Percentiles rank a stretch among this genome's conserved stretches.
These are phyloP conservation scores for Fusarium subtropicale DNA, from an alignment of 2,329 filamentous ascomycete species.

Conservation along the genomic window DNA sequence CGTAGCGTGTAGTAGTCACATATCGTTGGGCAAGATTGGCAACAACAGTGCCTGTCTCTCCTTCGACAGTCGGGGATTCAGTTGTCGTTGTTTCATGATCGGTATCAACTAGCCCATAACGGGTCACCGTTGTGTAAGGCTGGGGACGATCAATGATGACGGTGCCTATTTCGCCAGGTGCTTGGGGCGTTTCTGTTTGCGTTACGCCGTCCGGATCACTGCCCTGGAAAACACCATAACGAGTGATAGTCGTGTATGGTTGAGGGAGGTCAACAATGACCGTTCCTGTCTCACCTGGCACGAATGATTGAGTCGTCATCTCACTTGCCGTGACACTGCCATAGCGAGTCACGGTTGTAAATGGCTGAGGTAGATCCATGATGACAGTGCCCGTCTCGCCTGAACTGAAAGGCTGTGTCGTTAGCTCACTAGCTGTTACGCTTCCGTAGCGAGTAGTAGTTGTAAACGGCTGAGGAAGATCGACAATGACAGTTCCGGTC, in stretches of 20 bases:
- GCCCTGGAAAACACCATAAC: not conserved
- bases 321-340: not conserved
- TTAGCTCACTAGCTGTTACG: not conserved
- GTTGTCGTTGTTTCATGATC: not conserved
- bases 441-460: not conserved
- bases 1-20: not conserved
- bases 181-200: not conserved
- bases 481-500: not conserved
- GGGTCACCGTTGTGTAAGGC: not conserved
- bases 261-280: not conserved
- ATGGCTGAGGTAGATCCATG: not conserved
- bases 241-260: not conserved
- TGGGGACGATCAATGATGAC: slow-evolving; percentile 1
- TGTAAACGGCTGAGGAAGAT: not conserved
- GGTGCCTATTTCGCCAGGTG: not conserved
- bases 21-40: not conserved
- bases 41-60: not conserved
- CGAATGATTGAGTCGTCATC: not conserved
- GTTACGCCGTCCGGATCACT: not conserved
- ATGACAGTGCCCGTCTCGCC: not conserved
- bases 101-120: not conserved
- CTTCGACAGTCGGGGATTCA: not conserved
- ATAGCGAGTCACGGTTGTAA: not conserved
- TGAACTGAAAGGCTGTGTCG: not conserved
- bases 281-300: not conserved